A percentile compares a stretch with the other conserved stretches of the same genome.
These are phyloP conservation scores for Pulchroboletus neoregius DNA, from an alignment of 1,284 basidiomycete genomes.

Conservation along the genomic window DNA sequence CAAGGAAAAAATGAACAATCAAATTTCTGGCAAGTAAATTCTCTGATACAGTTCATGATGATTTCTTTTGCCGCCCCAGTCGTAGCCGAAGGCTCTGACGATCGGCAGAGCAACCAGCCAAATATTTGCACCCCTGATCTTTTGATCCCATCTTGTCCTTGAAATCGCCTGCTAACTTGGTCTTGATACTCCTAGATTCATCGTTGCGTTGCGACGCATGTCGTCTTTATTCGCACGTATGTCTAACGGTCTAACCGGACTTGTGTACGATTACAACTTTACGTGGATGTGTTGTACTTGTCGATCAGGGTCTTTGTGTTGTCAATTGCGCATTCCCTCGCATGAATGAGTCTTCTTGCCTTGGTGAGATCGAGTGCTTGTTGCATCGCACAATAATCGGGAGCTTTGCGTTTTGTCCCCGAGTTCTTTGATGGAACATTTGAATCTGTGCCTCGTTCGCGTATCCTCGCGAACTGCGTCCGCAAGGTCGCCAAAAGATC, in stretches of 20 bases:
- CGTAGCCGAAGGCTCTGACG: constrained; percentile 33
- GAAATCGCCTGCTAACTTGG: constrained; percentile 11
- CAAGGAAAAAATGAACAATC: background rate
- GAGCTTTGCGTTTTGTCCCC: constrained; percentile 13
- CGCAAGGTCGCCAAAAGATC: constrained; percentile 55
- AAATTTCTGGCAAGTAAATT: constrained; percentile 16
- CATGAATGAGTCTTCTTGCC: constrained; percentile 45
- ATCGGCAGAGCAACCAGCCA: constrained; percentile 35
- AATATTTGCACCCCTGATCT: constrained; percentile 33
- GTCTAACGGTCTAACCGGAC: constrained; percentile 1
- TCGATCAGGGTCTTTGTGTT: constrained; percentile 26
- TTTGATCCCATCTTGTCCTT: background rate
- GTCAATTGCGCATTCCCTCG: constrained; percentile 36
- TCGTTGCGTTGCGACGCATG: background rate
- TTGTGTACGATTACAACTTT: constrained; percentile 1
- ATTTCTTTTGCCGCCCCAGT: constrained; percentile 39
- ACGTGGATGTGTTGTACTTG: constrained; percentile 13
- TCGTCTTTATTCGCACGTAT: constrained; percentile 1
- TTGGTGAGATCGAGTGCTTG: constrained; percentile 41
- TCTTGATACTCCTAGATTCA: constrained; percentile 3
- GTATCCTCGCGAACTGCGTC: constrained; percentile 39
- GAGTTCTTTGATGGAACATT: background rate
- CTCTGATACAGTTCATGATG: constrained; percentile 17
- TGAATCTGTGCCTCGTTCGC: constrained; percentile 2
- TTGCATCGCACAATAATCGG: constrained; percentile 40